Base-by-base conservation (phyloP, 2,329 filamentous ascomycete genomes). In the Monilinia vaccinii-corymbosi region DNA sequence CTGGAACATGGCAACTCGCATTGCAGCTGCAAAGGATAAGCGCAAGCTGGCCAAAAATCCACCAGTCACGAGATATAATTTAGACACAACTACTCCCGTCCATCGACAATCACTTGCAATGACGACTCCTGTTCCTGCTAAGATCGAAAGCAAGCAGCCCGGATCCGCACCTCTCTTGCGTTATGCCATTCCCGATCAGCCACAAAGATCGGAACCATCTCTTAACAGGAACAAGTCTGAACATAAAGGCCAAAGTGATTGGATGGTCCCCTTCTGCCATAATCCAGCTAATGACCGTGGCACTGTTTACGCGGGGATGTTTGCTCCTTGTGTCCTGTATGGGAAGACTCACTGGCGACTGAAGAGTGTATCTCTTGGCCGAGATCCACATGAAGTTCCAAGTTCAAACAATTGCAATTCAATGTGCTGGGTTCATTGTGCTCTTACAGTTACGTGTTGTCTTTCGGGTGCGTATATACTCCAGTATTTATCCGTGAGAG, bases 311-410 rank as follows among this genome's bases (percentile, higher is more conserved):
- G 21, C 16, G 16, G 56, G 46, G 5, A 23, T 40, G 2, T 32
- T 58, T 2, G 71, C 73, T 56, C 76, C 77, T 11, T 79, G 76
- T 65, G 68, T 74, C 4, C 60, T 78, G 9, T 75, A 76, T 63
- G 74, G 75, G 6, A 74, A 74, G 51, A 77, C 75, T 2, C 68
- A 75, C 16, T 74, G 77, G 68, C 72, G 77, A 9, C 68, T 78
- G 2, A 66, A 70, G 1, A 72, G 71, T 51, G 72, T 74, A 49
- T 66, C 65, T 8, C 64, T 67, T 14, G 73, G 74, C 51, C 70
- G 73, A 28, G 74, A 77, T 60, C 70, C 75, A 1, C 73, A 72
- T 8, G 73, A 78, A n/a, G 48, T 52, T 6, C 74, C 4, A 68
- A 65, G 2, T 67, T 73, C 60, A 65, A 65, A 61, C 48, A 63